phyloP scores from a whole-genome alignment of 371 early-diverging fungal species.

The Syncephalastrum racemosum region DNA sequence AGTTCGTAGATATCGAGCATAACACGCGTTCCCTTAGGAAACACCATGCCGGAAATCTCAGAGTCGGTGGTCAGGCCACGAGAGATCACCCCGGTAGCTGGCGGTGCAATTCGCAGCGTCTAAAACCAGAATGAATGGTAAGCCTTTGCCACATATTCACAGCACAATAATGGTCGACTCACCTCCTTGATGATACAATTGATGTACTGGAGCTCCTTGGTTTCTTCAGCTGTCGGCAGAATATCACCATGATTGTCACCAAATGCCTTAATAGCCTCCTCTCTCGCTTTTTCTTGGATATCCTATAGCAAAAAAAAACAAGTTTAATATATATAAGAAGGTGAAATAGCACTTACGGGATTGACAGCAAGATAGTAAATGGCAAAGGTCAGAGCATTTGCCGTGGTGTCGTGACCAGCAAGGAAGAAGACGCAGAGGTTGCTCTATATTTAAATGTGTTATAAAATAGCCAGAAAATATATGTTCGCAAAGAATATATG shows the following conservation, averaged over 20 bases:
- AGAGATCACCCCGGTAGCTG: not conserved
- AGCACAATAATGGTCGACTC: not conserved
- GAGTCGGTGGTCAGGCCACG: conserved; percentile 10
- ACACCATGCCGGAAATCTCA: conserved; percentile 7
- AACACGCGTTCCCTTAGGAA: conserved; percentile 12
- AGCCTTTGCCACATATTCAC: not conserved
- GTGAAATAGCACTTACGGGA: conserved; percentile 18
- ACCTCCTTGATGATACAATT: conserved; percentile 24
- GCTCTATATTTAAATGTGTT: conserved; percentile 6
- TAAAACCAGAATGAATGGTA: conserved; percentile 13
- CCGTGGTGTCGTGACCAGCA: conserved; percentile 24
- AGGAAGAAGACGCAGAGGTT: conserved; percentile 29
- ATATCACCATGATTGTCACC: conserved; percentile 18
- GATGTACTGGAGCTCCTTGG: conserved; percentile 16
- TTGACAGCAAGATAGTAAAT: conserved; percentile 22
- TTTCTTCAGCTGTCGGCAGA: conserved; percentile 16
- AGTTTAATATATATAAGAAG: not conserved
- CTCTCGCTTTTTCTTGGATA: conserved; percentile 27
- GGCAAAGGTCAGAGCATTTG: conserved; percentile 17
- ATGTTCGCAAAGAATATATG: conserved; percentile 3
- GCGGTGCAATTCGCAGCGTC: conserved; percentile 37
- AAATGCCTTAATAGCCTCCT: conserved; percentile 20
- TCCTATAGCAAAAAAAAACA: conserved; percentile 8
- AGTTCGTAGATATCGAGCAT: conserved; percentile 14
- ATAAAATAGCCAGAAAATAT: not conserved